Evolutionary conservation across 2,329 filamentous ascomycete species (phyloP).

Genomic region (Nemania sp.): DNA sequence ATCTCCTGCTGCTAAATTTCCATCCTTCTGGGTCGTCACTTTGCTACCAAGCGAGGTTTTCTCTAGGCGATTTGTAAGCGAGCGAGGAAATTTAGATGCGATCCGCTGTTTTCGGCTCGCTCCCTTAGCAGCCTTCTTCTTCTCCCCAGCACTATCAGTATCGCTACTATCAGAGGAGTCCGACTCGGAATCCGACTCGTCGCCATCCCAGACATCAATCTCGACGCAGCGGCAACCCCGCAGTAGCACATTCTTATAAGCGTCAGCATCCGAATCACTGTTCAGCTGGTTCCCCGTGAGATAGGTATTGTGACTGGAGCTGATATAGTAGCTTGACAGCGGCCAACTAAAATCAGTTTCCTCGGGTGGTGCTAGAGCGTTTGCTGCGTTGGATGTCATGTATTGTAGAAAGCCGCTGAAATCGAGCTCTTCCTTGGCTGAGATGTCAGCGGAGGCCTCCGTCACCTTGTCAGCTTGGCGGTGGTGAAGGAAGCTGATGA

Average conservation of each 20-base stretch:
- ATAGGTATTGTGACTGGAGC: constrained; percentile 95
- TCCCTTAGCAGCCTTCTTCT: constrained; percentile 68
- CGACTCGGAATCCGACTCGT: constrained; percentile 76
- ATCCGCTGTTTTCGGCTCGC: constrained; percentile 73
- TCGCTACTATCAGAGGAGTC: constrained; percentile 63
- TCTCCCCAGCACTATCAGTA: constrained; percentile 64
- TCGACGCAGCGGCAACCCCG: constrained; percentile 92
- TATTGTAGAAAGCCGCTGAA: constrained; percentile 65
- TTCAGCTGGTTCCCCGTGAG: constrained; percentile 89
- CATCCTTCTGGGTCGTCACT: constrained; percentile 41
- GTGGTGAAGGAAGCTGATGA: constrained; percentile 59
- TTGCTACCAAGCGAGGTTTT: constrained; percentile 62
- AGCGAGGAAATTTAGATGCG: constrained; percentile 65
- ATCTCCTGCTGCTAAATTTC: constrained; percentile 1
- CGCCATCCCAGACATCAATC: constrained; percentile 95
- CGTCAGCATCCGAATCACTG: constrained; percentile 86
- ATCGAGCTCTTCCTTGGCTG: constrained; percentile 55
- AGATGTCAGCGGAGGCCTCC: constrained; percentile 49
- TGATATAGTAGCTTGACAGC: constrained; percentile 91
- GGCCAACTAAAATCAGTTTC: constrained; percentile 75
- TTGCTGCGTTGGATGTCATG: constrained; percentile 64
- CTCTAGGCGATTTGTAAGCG: constrained; percentile 60
- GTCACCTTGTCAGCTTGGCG: constrained; percentile 58
- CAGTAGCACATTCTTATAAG: constrained; percentile 85
- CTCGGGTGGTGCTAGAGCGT: constrained; percentile 56